Evolutionary conservation across 1,139 yeast species (phyloP), one percentile per base, ranked within the genome.

Genomic region (Candida albicans): DNA sequence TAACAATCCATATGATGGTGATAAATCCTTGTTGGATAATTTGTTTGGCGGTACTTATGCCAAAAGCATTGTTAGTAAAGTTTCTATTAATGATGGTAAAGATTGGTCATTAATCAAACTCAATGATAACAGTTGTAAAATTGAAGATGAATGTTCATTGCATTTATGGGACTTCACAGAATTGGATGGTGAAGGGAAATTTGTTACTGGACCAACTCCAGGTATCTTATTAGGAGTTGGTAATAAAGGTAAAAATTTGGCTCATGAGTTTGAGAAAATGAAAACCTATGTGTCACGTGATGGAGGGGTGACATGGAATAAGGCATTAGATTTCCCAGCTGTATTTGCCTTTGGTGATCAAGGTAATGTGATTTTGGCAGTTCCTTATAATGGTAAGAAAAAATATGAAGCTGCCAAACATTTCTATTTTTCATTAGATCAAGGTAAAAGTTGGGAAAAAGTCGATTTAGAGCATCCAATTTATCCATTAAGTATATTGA

Each of bases 271-370:
- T 10, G 44, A 55, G 0, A 57, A 67, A 3, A 51, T 70, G 56
- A 62, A 68, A 14, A 82, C 90, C 1, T 88, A 73, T 60, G 57
- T 87, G 4, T 87, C 96, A 0, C 74, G 87, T 49, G 89, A 89
- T 63, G 93, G 90, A 32, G 96, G 96, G 18, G 62, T 74, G 7
- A 67, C 83, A 0, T 90, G 96, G 96, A 63, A 62, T 33, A 59
- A 70, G 45, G 77, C 82, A 0, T 56, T 82, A 24, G 79, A 80
- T 33, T 76, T 70, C 33, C 81, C 90, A 1, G 70, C 81, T 37
- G 56, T 73, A 4, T 82, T 78, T 52, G 72, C 84, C 0, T 84
- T 82, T 65, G 96, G 95, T 43, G 96, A 89, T 61, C 79, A 79
- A 46, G 97, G 96, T 40, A 88, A 88, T 58, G 61, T 88, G 4